Base-by-base conservation (phyloP, 164 flowering plant species). In the Magnolia changhungtana region DNA sequence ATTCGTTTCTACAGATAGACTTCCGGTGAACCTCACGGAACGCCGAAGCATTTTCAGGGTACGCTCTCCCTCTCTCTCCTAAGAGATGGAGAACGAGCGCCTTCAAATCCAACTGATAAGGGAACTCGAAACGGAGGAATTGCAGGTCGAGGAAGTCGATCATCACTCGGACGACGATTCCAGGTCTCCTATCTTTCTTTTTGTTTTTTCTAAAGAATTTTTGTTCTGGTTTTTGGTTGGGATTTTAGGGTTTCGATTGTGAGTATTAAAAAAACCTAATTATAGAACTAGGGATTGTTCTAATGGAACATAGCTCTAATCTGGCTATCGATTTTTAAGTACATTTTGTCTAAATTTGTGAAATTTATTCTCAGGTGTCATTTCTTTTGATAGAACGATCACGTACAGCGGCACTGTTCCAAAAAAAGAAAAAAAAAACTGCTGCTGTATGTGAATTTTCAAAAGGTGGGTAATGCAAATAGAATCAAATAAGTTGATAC, bases 121-220 rank as follows among this genome's bases (percentile, higher is more conserved):
- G 55, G 87, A 89, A 88, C 96, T 96, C 37, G 98, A 96, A 6
- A 76, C 72, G 75, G 98, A 94, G 81, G 97, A 92, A 50, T 81
- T 96, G 74, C 87, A 88, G 79, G 81, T 96, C 68, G 97, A 96
- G 81, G 99, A 96, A 72, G 96, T 92, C 76, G 98, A 91, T 24
- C 63, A 29, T 1, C 83, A 73, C 65, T 69, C 73, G 24, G 77
- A 79, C 75, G 88, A 80, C 13, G 81, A 75, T 69, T 37, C 73
- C 74, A 72, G 72, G 90, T 88, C 79, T 75, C 19, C 31, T 2
- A 72, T 13, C 59, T 1, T 50, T 50, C 16, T 52, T 19, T 52
- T 9, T 20, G 19, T 50, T 31, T 50, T 59, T 64, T 21, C 45
- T 14, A 0, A 37, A 49, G 16, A 24, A 5, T 27, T 67, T 55